A percentile compares a stretch with the other conserved stretches of the same genome.
These are phyloP conservation scores for Thyridium curvatum DNA, from an alignment of 2,329 filamentous ascomycete species.

Conservation along the genomic window DNA sequence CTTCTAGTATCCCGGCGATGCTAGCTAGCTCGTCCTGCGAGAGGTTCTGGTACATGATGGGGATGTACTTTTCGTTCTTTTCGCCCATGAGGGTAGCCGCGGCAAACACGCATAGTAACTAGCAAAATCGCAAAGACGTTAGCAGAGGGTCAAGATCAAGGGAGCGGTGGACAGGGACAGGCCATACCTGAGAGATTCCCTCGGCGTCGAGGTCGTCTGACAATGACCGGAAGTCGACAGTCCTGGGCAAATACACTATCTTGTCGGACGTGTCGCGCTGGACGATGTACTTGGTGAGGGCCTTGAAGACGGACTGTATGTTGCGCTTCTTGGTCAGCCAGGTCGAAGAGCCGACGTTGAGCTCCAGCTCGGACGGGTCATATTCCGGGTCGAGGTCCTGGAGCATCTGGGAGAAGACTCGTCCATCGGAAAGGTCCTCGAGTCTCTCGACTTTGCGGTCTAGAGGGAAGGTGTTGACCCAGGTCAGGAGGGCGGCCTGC, in stretches of 20 bases:
- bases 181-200: conserved; percentile 3
- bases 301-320: conserved; percentile 84
- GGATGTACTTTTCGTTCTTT: conserved; percentile 20
- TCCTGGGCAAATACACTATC: conserved; percentile 12
- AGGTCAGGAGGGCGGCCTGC: conserved; percentile 50
- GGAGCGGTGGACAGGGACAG: too few species aligned
- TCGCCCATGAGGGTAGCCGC: conserved; percentile 18
- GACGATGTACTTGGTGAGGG: conserved; percentile 67
- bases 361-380: conserved; percentile 46
- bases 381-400: conserved; percentile 53
- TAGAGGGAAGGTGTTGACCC: conserved; percentile 43
- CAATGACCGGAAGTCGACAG: conserved; percentile 12
- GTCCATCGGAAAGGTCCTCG: conserved; percentile 45
- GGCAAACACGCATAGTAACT: conserved; percentile 29
- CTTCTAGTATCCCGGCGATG: conserved; percentile 42
- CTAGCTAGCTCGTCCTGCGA: conserved; percentile 31
- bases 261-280: conserved; percentile 12
- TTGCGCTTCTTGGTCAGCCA: conserved; percentile 71
- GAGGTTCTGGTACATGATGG: conserved; percentile 20
- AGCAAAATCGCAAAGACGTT: too few species aligned
- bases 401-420: conserved; percentile 48
- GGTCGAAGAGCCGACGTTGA: conserved; percentile 32
- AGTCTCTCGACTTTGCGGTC: conserved; percentile 39
- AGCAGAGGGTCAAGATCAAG: too few species aligned
- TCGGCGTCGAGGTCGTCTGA: conserved; percentile 12